Evolutionary conservation across 306 rosid genomes (phyloP), one percentile per base, ranked within the genome.

Genomic region (Begonia fuchsioides): DNA sequence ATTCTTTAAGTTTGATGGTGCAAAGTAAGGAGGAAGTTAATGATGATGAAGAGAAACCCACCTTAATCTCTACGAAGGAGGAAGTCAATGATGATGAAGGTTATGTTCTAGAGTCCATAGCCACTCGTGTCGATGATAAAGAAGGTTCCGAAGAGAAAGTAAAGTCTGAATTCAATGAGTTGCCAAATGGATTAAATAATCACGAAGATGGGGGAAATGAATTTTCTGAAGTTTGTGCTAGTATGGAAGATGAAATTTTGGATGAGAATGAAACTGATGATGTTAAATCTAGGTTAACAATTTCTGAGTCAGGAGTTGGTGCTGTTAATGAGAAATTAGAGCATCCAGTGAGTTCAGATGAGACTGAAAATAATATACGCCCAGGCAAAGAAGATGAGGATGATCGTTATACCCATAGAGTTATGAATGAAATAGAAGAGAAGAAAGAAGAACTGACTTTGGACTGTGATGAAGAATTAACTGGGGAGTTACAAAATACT

Each of bases 121-220:
- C 32, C 5, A 20, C 32, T 20, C 3, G 32, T 20, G 32, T 20
- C 32, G 50, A 35, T 6, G 38, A 49, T 52, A 32, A 35, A 63
- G 32, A 44, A 48, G 19, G 41, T 18, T 26, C 49, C 32, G 58
- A 15, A 32, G 56, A 51, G 49, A 80, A 66, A 39, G 67, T 52
- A 20, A 43, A 39, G 52, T 9, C 10, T 39, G 80, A 66, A 17
- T 59, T 57, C 50, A 44, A 53, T 35, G 61, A 54, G 47, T 43
- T 0, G 17, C 49, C 13, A 10, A 67, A 63, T 49, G 59, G 14
- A 44, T 46, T 59, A 41, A 59, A 39, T 14, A 39, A 48, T 55
- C 52, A 48, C 54, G 56, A 61, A 53, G 69, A 57, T 57, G 73
- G 44, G 46, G 73, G 63, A 45, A 69, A 69, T 50, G 83, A 65